Evolutionary conservation across 192 early-diverging fungal species (phyloP).

Genomic region (Entrophospora sp.): DNA sequence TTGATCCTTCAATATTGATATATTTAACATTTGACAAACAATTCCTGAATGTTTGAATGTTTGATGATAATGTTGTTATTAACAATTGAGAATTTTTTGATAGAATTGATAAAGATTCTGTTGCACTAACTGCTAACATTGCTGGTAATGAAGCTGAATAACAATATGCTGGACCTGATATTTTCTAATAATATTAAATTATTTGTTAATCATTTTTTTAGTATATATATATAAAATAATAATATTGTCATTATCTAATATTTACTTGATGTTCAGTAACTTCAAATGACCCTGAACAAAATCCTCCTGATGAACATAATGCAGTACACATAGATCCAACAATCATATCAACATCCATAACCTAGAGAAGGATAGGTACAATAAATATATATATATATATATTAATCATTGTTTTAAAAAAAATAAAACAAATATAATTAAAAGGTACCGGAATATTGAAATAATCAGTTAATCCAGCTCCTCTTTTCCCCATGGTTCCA

Average conservation of each 20-base stretch:
- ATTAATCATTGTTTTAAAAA: too few species aligned
- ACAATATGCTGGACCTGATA: slow-evolving; percentile 82
- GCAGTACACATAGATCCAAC: slow-evolving; percentile 72
- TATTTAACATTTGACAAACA: slow-evolving; percentile 43
- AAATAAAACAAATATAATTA: too few species aligned
- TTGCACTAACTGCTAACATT: slow-evolving; percentile 78
- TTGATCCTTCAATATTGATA: slow-evolving; percentile 40
- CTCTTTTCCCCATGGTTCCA: slow-evolving; percentile 76
- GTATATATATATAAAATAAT: too few species aligned
- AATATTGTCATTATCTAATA: too few species aligned
- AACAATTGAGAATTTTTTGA: slow-evolving; percentile 34
- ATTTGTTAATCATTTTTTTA: too few species aligned
- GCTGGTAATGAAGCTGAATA: slow-evolving; percentile 93
- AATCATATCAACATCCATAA: slow-evolving; percentile 79
- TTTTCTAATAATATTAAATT: too few species aligned
- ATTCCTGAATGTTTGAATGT: slow-evolving; percentile 50
- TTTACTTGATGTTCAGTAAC: slow-evolving; percentile 73
- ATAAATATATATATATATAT: too few species aligned
- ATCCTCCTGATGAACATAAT: slow-evolving; percentile 79
- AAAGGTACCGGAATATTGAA: slow-evolving; percentile 52
- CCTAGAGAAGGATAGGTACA: too few species aligned
- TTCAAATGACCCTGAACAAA: slow-evolving; percentile 78
- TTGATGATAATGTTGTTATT: slow-evolving; percentile 55
- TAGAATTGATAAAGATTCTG: slow-evolving; percentile 70
- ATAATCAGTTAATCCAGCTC: slow-evolving; percentile 79